These are phyloP conservation scores for Claviceps fusiformis DNA, from an alignment of 2,329 filamentous ascomycete genomes.

Conservation along the genomic window DNA sequence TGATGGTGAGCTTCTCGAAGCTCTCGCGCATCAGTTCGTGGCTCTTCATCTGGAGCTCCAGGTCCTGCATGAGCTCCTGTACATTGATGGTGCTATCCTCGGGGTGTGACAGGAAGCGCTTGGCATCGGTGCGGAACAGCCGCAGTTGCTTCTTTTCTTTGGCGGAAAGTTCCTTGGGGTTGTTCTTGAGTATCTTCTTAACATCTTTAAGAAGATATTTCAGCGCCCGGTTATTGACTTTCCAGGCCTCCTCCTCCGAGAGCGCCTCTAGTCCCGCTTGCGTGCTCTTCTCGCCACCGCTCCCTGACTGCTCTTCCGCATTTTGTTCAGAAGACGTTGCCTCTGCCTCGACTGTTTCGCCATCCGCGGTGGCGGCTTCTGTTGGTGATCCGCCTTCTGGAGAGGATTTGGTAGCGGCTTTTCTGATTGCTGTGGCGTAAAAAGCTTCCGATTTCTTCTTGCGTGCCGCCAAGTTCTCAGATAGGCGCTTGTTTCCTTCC, in stretches of 20 bases:
- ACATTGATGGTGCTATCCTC: constrained; percentile 17
- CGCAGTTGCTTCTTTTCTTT: constrained; percentile 67
- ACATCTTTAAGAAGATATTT: constrained; percentile 19
- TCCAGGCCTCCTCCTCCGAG: constrained; percentile 13
- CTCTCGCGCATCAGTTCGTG: constrained; percentile 17
- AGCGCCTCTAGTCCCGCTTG: constrained; percentile 6
- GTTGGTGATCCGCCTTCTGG: constrained; percentile 6
- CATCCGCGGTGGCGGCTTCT: constrained; percentile 9
- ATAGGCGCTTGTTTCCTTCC: constrained; percentile 12
- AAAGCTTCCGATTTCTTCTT: constrained; percentile 16
- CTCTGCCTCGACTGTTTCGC: background rate
- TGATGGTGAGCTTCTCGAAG: constrained; percentile 17
- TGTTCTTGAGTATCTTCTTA: constrained; percentile 24
- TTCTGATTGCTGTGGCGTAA: constrained; percentile 9
- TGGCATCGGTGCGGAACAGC: constrained; percentile 52
- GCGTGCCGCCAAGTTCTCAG: constrained; percentile 14
- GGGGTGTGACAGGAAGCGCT: constrained; percentile 40
- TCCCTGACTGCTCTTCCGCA: background rate
- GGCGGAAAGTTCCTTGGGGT: constrained; percentile 41
- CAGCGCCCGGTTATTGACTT: constrained; percentile 13
- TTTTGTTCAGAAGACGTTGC: background rate
- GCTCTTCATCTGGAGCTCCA: constrained; percentile 20
- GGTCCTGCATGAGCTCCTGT: constrained; percentile 18
- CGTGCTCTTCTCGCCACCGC: background rate
- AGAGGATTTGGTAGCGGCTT: constrained; percentile 2